Base-by-base conservation (phyloP, 306 rosid species). In the Notholithocarpus densiflorus region DNA sequence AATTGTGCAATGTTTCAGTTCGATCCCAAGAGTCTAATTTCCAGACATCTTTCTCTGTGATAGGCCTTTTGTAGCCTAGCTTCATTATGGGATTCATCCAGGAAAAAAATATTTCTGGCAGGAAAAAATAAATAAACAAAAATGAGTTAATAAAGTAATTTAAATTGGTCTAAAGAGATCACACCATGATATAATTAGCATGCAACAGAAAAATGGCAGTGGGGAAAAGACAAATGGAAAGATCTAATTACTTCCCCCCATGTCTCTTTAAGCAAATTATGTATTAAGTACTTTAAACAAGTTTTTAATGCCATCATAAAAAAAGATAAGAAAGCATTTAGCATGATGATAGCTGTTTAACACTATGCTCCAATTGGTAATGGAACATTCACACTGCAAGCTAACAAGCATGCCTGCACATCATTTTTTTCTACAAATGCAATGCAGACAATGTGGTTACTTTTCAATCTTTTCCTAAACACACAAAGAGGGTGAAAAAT, bases 11-110 rank as follows among this genome's bases (percentile, higher is more conserved):
- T 71, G 97, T 86, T 85, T 94, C 98, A 56, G 97, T 90, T 82
- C 83, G 85, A 52, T 94, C 98, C 98, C 98, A 94, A 40, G 85
- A 71, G 84, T 94, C 98, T 75, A 94, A 84, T 87, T 90, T 92
- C 98, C 98, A 94, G 68, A 94, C 74, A 87, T 94, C 97, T 82
- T 84, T 94, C 83, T 94, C 97, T 6, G 92, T 92, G 69, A 94
- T 80, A 18, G 98, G 98, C 74, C 97, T 90, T 81, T 86, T 69
- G 85, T 90, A 92, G 60, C 93, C 98, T 48, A 92, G 86, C 83
- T 79, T 81, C 98, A 94, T 88, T 55, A 92, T 72, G 55, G 96
- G 90, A 84, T 89, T 87, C 91, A 94, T 87, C 98, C 98, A 94
- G 51, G 93, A 71, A 87, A 94, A 94, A 68, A 77, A 4, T 53